These are phyloP conservation scores for Russula griseocarnosa DNA, from an alignment of 768 basidiomycete genomes.

Conservation along the genomic window DNA sequence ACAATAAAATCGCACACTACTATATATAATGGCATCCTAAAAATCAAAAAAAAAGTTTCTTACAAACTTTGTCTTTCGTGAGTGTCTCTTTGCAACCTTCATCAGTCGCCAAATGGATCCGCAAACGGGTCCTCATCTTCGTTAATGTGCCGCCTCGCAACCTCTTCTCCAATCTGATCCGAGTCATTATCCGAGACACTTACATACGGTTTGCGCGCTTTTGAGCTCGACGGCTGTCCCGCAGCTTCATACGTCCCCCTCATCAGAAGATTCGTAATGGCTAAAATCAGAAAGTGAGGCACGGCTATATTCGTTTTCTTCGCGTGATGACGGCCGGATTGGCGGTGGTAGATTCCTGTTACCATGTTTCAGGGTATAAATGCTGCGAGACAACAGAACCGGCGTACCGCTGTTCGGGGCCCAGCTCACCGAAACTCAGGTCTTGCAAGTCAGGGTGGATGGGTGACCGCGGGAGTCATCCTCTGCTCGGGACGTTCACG, in stretches of 20 bases:
- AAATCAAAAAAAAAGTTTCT: neutral
- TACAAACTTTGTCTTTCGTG: too few relatives aligned
- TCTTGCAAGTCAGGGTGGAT: conserved; percentile 82
- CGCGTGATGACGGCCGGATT: conserved; percentile 49
- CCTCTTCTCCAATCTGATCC: conserved; percentile 39
- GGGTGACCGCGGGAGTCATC: conserved; percentile 30
- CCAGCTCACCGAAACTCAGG: conserved; percentile 71
- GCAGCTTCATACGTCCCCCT: conserved; percentile 49
- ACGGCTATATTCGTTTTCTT: conserved; percentile 41
- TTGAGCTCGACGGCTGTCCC: conserved; percentile 30
- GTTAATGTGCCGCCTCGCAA: conserved; percentile 32
- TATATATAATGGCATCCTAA: conserved; percentile 8
- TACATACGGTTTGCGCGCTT: conserved; percentile 41
- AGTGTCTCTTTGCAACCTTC: neutral
- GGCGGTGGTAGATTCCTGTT: conserved; percentile 44
- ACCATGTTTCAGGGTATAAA: neutral
- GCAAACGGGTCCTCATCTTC: conserved; percentile 83
- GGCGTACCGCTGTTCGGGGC: conserved; percentile 44
- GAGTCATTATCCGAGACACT: conserved; percentile 50
- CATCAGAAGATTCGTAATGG: conserved; percentile 87
- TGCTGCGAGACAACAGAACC: neutral
- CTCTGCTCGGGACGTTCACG: conserved; percentile 32
- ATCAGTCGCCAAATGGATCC: conserved; percentile 65
- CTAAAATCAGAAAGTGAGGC: conserved; percentile 92
- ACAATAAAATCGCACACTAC: conserved; percentile 2